Percentiles rank a stretch among this genome's conserved stretches.
Conservation (phyloP, 805 yeast species). For the Saccharomycopsis fermentans region DNA sequence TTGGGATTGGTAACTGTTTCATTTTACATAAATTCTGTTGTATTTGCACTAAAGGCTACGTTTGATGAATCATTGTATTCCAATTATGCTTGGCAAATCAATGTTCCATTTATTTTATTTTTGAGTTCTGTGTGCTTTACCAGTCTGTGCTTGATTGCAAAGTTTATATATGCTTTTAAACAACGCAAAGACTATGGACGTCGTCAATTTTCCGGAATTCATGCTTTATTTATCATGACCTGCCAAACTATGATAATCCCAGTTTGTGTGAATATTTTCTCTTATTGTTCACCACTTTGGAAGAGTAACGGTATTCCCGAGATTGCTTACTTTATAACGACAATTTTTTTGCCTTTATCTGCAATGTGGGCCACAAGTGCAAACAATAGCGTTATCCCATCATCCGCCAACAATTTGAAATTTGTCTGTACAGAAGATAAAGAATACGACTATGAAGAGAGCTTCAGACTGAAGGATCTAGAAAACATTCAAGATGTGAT, state of each 20-base stretch:
- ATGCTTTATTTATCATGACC: slow-evolving; percentile 70
- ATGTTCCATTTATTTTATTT: slow-evolving; percentile 52
- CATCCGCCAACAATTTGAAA: slow-evolving; percentile 26
- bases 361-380: slow-evolving; percentile 82
- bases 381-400: slow-evolving; percentile 33
- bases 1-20: slow-evolving; percentile 48
- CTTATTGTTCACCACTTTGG: slow-evolving; percentile 31
- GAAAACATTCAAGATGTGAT: slow-evolving; percentile 3
- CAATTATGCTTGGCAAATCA: slow-evolving; percentile 32
- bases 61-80: slow-evolving; percentile 23
- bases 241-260: slow-evolving; percentile 78
- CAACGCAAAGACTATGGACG: slow-evolving; percentile 71
- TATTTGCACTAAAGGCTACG: slow-evolving; percentile 32
- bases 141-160: slow-evolving; percentile 50
- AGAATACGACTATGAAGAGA: slow-evolving; percentile 16
- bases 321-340: slow-evolving; percentile 51
- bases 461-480: slow-evolving; percentile 7
- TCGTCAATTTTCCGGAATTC: slow-evolving; percentile 73
- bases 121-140: slow-evolving; percentile 57
- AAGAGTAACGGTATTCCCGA: slow-evolving; percentile 35
- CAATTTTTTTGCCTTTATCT: slow-evolving; percentile 68
- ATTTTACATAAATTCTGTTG: slow-evolving; percentile 46
- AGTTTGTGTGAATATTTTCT: slow-evolving; percentile 51
- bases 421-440: background rate
- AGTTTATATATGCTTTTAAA: slow-evolving; percentile 57